Conservation (phyloP, 441 rosid genomes). For the Populus hybrid region DNA sequence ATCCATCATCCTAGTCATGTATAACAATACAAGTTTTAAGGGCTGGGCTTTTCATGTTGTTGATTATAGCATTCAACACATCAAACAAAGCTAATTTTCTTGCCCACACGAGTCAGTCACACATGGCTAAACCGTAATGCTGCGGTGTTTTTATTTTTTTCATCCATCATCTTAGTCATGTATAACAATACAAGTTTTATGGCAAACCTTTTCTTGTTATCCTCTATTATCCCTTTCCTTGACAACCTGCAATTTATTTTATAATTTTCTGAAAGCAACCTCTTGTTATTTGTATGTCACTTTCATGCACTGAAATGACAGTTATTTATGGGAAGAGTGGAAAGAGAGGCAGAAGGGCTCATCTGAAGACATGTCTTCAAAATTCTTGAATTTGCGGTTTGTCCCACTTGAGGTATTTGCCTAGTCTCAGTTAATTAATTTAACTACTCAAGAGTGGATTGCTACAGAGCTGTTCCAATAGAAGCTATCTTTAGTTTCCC, state of each 20-base stretch:
- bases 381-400: constrained; percentile 48
- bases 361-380: constrained; percentile 42
- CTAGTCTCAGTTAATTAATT: constrained; percentile 1
- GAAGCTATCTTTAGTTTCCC: constrained; percentile 2
- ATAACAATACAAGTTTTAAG: background rate
- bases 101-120: background rate
- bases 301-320: constrained; percentile 32
- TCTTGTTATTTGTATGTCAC: constrained; percentile 9
- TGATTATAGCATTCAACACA: no score
- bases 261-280: background rate
- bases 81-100: no score
- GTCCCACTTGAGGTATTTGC: constrained; percentile 66
- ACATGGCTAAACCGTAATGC: background rate
- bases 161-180: background rate
- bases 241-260: constrained; percentile 13
- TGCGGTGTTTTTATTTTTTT: background rate
- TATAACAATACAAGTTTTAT: background rate
- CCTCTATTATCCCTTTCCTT: constrained; percentile 16
- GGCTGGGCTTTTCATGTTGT: background rate
- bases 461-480: background rate
- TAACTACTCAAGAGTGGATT: constrained; percentile 1
- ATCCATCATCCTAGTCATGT: background rate
- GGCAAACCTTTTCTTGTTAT: constrained; percentile 1
- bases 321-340: constrained; percentile 83
- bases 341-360: constrained; percentile 50